A percentile compares a stretch with the other conserved stretches of the same genome.
Evolutionary conservation across 768 basidiomycete genomes (phyloP).

Genomic region (Lentinula boryana): DNA sequence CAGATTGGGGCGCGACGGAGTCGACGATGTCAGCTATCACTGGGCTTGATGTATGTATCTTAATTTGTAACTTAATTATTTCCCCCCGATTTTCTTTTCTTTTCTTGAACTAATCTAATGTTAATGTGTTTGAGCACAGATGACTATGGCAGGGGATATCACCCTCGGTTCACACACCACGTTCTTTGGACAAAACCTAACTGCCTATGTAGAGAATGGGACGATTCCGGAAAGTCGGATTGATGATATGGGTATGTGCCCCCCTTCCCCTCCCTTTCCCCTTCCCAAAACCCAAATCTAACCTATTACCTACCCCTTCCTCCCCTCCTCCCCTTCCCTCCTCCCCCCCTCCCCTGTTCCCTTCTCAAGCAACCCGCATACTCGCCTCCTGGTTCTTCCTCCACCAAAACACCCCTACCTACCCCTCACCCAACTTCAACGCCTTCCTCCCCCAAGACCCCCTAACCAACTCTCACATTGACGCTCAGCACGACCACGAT

Average conservation of each 20-base stretch:
- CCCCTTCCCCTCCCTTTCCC: no score
- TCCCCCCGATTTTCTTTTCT: no score
- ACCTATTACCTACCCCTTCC: no score
- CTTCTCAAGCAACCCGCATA: conserved; percentile 56
- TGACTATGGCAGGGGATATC: conserved; percentile 69
- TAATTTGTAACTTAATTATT: no score
- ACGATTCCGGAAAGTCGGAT: conserved; percentile 60
- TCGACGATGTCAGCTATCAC: conserved; percentile 55
- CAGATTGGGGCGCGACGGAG: conserved; percentile 65
- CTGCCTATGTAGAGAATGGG: conserved; percentile 62
- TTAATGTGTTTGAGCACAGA: no score
- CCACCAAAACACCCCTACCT: conserved; percentile 55
- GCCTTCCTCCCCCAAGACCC: conserved; percentile 48
- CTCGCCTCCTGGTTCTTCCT: conserved; percentile 66
- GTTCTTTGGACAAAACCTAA: conserved; percentile 68
- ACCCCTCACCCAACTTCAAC: conserved; percentile 69
- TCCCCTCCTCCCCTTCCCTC: no score
- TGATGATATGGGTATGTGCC: conserved; percentile 62
- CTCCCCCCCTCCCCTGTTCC: no score
- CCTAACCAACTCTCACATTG: conserved; percentile 53
- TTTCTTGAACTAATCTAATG: no score
- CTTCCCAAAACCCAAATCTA: no score
- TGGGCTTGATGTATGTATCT: conserved; percentile 70
- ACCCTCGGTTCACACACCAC: conserved; percentile 41
- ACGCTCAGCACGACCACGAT: conserved; percentile 67